Evolutionary conservation across 108 stramenopile genomes (phyloP).

Genomic region (Nitzschia putrida): DNA sequence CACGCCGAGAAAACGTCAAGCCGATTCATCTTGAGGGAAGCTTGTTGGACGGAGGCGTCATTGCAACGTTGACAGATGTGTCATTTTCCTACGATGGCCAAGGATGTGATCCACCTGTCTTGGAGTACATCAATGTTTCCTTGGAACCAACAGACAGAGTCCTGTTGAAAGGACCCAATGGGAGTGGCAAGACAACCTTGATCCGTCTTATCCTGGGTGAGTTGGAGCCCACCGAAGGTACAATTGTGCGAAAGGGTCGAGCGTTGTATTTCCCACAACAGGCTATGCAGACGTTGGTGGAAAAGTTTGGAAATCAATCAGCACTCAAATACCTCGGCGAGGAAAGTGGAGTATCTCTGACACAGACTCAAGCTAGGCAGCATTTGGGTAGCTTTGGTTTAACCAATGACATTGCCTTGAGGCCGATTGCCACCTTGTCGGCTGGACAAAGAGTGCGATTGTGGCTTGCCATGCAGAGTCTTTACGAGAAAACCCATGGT

Average conservation of each 20-base stretch:
- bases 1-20: conserved; percentile 33
- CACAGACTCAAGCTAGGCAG: conserved; percentile 33
- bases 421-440: conserved; percentile 38
- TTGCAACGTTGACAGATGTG: conserved; percentile 39
- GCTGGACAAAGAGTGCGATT: conserved; percentile 60
- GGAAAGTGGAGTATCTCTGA: conserved; percentile 5
- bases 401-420: conserved; percentile 33
- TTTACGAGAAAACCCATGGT: not conserved
- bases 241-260: not conserved
- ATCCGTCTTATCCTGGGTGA: conserved; percentile 49
- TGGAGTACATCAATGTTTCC: conserved; percentile 41
- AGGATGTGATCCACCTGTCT: conserved; percentile 1
- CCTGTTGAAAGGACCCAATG: conserved; percentile 56
- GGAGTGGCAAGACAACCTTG: conserved; percentile 60
- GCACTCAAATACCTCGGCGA: conserved; percentile 29
- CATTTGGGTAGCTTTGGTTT: conserved; percentile 51
- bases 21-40: conserved; percentile 40
- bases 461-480: conserved; percentile 44
- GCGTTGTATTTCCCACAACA: conserved; percentile 55
- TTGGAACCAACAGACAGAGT: conserved; percentile 50
- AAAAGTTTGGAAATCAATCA: conserved; percentile 27
- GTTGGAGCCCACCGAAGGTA: conserved; percentile 44
- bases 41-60: conserved; percentile 21
- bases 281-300: conserved; percentile 27
- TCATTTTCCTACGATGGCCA: conserved; percentile 31